A percentile compares a stretch with the other conserved stretches of the same genome.
Evolutionary conservation across 1,284 basidiomycete genomes (phyloP).

Genomic region (Boletus nobilissimus): DNA sequence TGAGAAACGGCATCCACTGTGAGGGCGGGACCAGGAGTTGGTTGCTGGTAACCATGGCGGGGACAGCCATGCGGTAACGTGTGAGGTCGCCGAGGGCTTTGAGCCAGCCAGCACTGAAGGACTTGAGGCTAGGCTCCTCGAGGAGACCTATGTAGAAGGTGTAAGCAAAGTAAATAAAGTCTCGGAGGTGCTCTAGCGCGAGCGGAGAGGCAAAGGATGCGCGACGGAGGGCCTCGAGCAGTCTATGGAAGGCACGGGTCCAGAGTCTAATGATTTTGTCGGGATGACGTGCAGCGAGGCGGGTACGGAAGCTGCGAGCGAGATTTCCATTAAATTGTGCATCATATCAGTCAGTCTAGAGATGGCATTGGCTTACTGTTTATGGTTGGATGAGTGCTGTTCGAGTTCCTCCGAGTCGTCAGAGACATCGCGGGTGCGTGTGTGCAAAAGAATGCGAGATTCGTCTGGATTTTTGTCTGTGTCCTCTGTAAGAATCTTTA

Average conservation of each 20-base stretch:
- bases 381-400: conserved; percentile 73
- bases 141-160: conserved; percentile 91
- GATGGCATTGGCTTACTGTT: conserved; percentile 58
- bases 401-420: conserved; percentile 70
- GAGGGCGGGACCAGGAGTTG: conserved; percentile 52
- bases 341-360: conserved; percentile 87
- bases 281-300: conserved; percentile 90
- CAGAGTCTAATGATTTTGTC: conserved; percentile 91
- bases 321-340: conserved; percentile 87
- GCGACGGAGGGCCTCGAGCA: conserved; percentile 89
- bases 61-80: conserved; percentile 94
- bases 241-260: conserved; percentile 90
- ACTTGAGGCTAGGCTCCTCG: conserved; percentile 79
- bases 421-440: conserved; percentile 47
- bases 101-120: conserved; percentile 88
- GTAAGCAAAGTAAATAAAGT: conserved; percentile 96
- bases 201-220: conserved; percentile 73
- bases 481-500: conserved; percentile 74
- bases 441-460: conserved; percentile 65
- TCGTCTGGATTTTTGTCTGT: conserved; percentile 60
- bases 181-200: conserved; percentile 81
- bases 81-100: conserved; percentile 97
- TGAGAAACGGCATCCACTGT: conserved; percentile 60
- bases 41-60: conserved; percentile 67
- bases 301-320: conserved; percentile 87